Base-by-base conservation (phyloP, 176 grass and related monocot genomes). In the Luzula sylvatica region DNA sequence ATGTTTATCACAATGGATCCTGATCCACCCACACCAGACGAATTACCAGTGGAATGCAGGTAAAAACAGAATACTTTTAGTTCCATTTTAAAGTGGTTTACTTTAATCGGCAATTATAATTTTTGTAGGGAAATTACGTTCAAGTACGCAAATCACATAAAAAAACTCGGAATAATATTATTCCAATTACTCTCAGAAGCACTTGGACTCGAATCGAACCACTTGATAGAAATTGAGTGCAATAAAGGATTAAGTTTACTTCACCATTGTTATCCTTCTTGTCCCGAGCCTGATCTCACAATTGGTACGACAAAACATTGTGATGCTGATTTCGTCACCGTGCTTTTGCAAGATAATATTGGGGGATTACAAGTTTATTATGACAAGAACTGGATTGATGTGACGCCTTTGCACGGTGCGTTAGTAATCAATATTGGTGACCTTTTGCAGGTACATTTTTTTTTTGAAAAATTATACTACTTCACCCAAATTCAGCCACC, bases 351-450 rank as follows among this genome's bases (percentile, higher is more conserved):
- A 60, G 75, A 79, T 17, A 26, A 23, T 26, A 57, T 70, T 4
- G 46, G 65, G 4, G 81, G 75, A 19, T 66, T 84, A 28, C 81
- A 85, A 56, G 65, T 50, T 28, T 13, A 59, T 12, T 3, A 70
- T 4, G 52, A 23, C 2, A 59, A 38, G 1, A 12, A 18, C 3
- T 84, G 75, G 81, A 53, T 27, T 15, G 70, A 79, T 35, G 70
- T 84, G 22, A 62, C 65, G 5, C 52, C 75, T 0, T 6, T 70
- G 13, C 40, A 52, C 0, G 75, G 75, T 23, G 69, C 69, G 15
- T 30, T 84, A 5, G 53, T 79, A 0, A 50, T 79, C 4, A 84
- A 84, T 53, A 42, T 84, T 16, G 70, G 65, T 18, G 81, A 84
- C 18, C 22, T 79, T 1, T 32, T 75, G 0, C 75, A 84, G 75